These are phyloP conservation scores for Fusarium sulawesiense DNA, from an alignment of 2,329 filamentous ascomycete genomes.

Conservation along the genomic window DNA sequence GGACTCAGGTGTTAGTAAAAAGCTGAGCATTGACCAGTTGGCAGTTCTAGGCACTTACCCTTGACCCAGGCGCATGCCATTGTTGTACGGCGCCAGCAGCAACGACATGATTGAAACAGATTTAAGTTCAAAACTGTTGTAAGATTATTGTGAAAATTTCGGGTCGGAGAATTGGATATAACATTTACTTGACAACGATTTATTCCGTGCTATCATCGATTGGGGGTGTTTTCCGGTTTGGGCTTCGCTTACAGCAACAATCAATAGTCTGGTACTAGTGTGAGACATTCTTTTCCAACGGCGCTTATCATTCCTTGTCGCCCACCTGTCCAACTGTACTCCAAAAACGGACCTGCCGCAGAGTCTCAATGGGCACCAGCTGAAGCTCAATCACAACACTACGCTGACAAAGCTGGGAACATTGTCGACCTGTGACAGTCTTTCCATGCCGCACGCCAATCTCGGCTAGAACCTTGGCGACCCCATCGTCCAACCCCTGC, in stretches of 20 bases:
- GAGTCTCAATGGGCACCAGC: background rate
- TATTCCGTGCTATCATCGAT: no score
- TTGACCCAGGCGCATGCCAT: constrained; percentile 8
- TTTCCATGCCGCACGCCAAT: background rate
- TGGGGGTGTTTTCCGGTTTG: no score
- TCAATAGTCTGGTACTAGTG: no score
- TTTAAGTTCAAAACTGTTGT: no score
- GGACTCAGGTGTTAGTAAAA: no score
- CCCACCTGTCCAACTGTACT: background rate
- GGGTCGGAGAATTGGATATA: no score
- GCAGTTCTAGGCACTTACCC: background rate
- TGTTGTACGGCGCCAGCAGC: background rate
- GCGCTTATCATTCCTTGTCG: no score
- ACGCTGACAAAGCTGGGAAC: background rate
- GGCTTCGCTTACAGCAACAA: no score
- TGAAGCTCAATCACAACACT: background rate
- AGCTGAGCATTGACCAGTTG: no score
- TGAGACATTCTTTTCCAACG: no score
- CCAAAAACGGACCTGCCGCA: background rate
- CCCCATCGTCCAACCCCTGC: background rate
- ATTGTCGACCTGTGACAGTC: background rate
- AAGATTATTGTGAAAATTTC: no score
- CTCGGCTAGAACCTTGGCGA: background rate
- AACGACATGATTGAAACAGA: background rate
- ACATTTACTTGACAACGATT: no score